A percentile compares a stretch with the other conserved stretches of the same genome.
These are phyloP conservation scores for Xylaria venustula DNA, from an alignment of 495 filamentous ascomycete species.

Conservation along the genomic window DNA sequence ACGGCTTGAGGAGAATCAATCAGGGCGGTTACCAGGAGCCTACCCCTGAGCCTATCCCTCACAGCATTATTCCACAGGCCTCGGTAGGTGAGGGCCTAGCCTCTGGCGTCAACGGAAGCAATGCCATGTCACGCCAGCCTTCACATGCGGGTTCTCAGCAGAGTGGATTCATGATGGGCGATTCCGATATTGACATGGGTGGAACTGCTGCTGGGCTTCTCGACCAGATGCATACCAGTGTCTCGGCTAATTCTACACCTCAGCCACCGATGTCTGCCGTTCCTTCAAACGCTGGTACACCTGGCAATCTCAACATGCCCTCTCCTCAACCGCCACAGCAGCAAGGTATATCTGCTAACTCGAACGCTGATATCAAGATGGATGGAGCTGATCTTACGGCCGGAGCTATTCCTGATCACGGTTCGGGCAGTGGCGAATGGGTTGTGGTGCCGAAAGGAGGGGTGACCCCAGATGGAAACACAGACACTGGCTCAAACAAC, in stretches of 20 bases:
- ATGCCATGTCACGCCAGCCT: constrained; percentile 42
- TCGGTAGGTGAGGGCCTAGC: constrained; percentile 21
- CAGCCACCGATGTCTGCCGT: constrained; percentile 40
- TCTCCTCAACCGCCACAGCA: constrained; percentile 30
- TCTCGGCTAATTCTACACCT: constrained; percentile 51
- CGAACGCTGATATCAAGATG: constrained; percentile 37
- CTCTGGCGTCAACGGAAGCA: constrained; percentile 15
- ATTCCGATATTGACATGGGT: constrained; percentile 66
- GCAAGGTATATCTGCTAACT: constrained; percentile 25
- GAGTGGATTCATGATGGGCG: constrained; percentile 52
- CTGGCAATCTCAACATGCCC: constrained; percentile 37
- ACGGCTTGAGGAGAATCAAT: constrained; percentile 64
- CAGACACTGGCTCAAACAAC: constrained; percentile 13
- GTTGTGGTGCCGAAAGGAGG: constrained; percentile 53
- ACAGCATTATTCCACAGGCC: constrained; percentile 12
- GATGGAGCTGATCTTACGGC: constrained; percentile 27
- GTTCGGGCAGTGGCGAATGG: constrained; percentile 51
- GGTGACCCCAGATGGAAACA: constrained; percentile 27
- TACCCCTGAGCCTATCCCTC: constrained; percentile 40
- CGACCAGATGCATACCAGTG: constrained; percentile 61
- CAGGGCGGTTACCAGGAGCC: constrained; percentile 66
- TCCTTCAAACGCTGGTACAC: constrained; percentile 47
- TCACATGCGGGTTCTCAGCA: constrained; percentile 47
- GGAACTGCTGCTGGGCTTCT: constrained; percentile 60
- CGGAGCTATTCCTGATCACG: constrained; percentile 40